A percentile compares a stretch with the other conserved stretches of the same genome.
These are phyloP conservation scores for Jatropha podagrica DNA, from an alignment of 441 rosid species.

Conservation along the genomic window DNA sequence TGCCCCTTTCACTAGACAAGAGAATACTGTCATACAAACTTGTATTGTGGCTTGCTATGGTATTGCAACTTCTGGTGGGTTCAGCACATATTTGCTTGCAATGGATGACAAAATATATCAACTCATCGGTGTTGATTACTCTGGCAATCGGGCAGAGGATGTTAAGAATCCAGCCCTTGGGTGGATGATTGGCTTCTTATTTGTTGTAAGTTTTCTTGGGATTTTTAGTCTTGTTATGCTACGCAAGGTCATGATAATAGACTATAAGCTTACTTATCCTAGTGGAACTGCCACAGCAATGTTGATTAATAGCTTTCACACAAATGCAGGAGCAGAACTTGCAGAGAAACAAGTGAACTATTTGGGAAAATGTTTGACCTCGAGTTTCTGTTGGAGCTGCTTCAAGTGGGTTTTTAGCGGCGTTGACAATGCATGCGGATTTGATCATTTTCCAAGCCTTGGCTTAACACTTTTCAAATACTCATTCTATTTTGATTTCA, in stretches of 20 bases:
- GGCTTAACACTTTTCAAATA: conserved; percentile 30
- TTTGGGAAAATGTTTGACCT: conserved; percentile 11
- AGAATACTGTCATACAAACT: conserved; percentile 84
- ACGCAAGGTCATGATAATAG: conserved; percentile 37
- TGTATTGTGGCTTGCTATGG: conserved; percentile 96
- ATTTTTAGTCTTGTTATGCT: conserved; percentile 16
- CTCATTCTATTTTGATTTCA: conserved; percentile 32
- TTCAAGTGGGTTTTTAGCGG: conserved; percentile 36
- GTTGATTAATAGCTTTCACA: conserved; percentile 27
- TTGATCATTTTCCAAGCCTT: conserved; percentile 85
- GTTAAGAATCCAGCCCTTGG: conserved; percentile 51
- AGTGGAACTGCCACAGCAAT: conserved; percentile 96
- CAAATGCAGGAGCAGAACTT: conserved; percentile 18
- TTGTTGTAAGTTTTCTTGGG: conserved; percentile 21
- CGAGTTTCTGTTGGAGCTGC: conserved; percentile 30
- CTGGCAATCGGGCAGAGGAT: conserved; percentile 71
- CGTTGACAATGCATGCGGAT: conserved; percentile 37
- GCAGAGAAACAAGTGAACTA: conserved; percentile 22
- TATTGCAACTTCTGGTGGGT: conserved; percentile 88
- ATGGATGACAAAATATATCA: conserved; percentile 83
- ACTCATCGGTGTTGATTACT: conserved; percentile 73
- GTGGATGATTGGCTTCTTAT: conserved; percentile 25
- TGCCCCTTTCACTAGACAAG: conserved; percentile 73
- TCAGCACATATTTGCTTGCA: conserved; percentile 77
- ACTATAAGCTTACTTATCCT: conserved; percentile 86